Percentiles rank a stretch among this genome's conserved stretches.
These are phyloP conservation scores for Candida nonsorbophila DNA, from an alignment of 805 yeast genomes.

Conservation along the genomic window DNA sequence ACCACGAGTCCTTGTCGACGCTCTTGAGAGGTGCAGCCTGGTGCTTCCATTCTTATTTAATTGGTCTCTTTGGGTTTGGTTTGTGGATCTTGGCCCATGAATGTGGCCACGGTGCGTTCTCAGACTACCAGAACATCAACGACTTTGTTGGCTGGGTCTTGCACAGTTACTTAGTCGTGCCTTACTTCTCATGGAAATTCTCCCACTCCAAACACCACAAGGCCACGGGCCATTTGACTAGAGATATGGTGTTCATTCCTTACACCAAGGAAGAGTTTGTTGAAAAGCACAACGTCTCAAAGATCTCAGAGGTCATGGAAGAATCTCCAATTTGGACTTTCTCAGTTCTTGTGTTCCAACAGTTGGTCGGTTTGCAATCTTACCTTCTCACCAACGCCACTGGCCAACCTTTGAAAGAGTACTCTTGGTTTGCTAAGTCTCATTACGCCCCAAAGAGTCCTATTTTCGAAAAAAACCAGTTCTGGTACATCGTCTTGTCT, in stretches of 20 bases:
- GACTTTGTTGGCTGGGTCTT: slow-evolving; percentile 57
- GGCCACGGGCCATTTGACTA: slow-evolving; percentile 55
- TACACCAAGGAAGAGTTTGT: slow-evolving; percentile 43
- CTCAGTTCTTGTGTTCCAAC: slow-evolving; percentile 43
- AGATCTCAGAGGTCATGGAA: slow-evolving; percentile 43
- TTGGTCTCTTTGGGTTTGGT: slow-evolving; percentile 52
- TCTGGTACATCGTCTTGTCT: slow-evolving; percentile 49
- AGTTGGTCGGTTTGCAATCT: slow-evolving; percentile 49
- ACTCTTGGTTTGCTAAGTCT: slow-evolving; percentile 37
- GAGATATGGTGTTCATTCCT: slow-evolving; percentile 60
- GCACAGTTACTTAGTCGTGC: slow-evolving; percentile 53
- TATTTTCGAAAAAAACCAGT: slow-evolving; percentile 48
- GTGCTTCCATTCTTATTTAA: slow-evolving; percentile 31
- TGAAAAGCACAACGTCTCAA: slow-evolving; percentile 23
- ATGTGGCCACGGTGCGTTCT: slow-evolving; percentile 62
- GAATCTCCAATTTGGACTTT: slow-evolving; percentile 52
- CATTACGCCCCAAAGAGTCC: slow-evolving; percentile 55
- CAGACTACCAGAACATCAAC: slow-evolving; percentile 48
- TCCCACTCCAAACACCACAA: slow-evolving; percentile 59
- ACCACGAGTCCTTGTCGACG: slow-evolving; percentile 13
- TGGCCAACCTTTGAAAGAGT: slow-evolving; percentile 44
- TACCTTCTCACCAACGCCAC: slow-evolving; percentile 51
- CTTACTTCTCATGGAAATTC: slow-evolving; percentile 60
- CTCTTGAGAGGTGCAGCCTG: slow-evolving; percentile 38
- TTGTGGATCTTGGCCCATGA: slow-evolving; percentile 61